Evolutionary conservation across 106 monocot species (phyloP).

Genomic region (Dendrobium nobile): DNA sequence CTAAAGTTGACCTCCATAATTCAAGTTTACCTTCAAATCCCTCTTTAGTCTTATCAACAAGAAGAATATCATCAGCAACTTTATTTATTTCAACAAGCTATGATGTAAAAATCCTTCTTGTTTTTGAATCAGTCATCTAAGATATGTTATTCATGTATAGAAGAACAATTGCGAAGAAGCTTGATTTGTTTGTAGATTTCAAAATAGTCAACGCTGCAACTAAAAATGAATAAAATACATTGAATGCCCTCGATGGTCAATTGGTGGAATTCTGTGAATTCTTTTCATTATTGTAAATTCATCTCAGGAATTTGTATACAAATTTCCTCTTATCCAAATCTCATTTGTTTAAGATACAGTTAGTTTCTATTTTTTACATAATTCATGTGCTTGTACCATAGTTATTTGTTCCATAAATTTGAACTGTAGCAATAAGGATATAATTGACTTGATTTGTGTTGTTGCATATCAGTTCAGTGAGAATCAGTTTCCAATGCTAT

Average conservation of each 20-base stretch:
- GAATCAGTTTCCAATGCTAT: too few relatives aligned
- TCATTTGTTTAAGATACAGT: neutral
- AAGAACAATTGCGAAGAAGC: slow-evolving; percentile 74
- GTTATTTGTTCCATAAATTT: too few relatives aligned
- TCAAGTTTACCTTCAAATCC: too few relatives aligned
- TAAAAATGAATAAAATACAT: slow-evolving; percentile 27
- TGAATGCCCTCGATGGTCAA: neutral
- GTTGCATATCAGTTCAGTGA: too few relatives aligned
- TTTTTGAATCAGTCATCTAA: slow-evolving; percentile 66
- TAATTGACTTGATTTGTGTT: neutral
- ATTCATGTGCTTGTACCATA: too few relatives aligned
- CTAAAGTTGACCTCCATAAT: too few relatives aligned
- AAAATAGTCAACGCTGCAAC: slow-evolving; percentile 65
- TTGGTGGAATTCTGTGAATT: neutral
- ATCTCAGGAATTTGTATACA: neutral
- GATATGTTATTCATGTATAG: slow-evolving; percentile 67
- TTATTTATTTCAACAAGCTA: slow-evolving; percentile 30
- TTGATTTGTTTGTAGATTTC: slow-evolving; percentile 59
- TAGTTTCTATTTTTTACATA: too few relatives aligned
- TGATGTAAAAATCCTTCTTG: slow-evolving; percentile 45
- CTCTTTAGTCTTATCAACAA: too few relatives aligned
- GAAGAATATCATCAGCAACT: too few relatives aligned
- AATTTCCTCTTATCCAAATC: neutral
- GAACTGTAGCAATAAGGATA: neutral
- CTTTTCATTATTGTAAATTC: neutral